phyloP scores from a whole-genome alignment of 495 filamentous ascomycete genomes.

The Hypoxylon fuscum region DNA sequence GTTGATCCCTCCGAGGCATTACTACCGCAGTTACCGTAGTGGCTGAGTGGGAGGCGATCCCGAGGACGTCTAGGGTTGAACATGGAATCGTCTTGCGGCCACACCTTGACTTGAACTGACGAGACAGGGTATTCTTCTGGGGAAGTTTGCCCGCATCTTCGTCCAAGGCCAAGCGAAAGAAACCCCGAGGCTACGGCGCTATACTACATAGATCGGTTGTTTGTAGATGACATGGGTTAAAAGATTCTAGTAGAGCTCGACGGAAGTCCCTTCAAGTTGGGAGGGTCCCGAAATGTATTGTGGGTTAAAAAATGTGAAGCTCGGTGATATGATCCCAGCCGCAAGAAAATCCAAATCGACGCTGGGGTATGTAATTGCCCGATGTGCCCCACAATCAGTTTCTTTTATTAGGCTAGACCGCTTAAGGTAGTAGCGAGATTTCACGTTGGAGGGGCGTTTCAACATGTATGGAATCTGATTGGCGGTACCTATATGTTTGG shows the following conservation, averaged over 20 bases:
- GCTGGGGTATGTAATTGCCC: slow-evolving; percentile 8
- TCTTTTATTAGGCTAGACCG: too few species aligned
- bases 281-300: too few species aligned
- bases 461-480: slow-evolving; percentile 4
- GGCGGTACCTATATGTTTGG: background rate
- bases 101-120: slow-evolving; percentile 6
- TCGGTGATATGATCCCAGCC: too few species aligned
- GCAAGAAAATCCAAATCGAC: too few species aligned
- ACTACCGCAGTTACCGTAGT: too few species aligned
- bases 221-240: background rate
- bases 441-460: slow-evolving; percentile 25
- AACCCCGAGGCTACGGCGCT: background rate
- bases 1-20: too few species aligned
- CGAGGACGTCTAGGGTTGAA: slow-evolving; percentile 11
- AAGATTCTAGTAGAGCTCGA: background rate
- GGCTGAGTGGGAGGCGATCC: too few species aligned
- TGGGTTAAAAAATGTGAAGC: too few species aligned
- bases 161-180: background rate
- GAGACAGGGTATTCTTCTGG: slow-evolving; percentile 12
- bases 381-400: slow-evolving; percentile 12
- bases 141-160: slow-evolving; percentile 8
- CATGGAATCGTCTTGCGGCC: slow-evolving; percentile 14
- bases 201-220: background rate
- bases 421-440: slow-evolving; percentile 27
- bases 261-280: background rate